Evolutionary conservation across 2,329 filamentous ascomycete genomes (phyloP).

Genomic region (Aspergillus intermedius): DNA sequence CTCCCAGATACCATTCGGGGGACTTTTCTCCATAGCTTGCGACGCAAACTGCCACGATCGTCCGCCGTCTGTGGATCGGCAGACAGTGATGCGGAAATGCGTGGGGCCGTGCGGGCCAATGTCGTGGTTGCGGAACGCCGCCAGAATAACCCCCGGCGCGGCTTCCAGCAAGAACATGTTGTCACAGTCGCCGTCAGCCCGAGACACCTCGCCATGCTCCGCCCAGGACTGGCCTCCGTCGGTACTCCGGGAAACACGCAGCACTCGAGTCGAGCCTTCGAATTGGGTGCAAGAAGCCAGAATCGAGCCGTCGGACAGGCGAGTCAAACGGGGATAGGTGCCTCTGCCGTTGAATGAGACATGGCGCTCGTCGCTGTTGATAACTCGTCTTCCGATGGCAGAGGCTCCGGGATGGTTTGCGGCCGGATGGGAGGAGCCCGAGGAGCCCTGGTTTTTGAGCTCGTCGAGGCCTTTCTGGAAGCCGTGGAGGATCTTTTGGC

Average conservation of each 20-base stretch:
- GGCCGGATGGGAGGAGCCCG: not conserved
- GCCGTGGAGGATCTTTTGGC: not conserved
- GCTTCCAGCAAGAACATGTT: conserved; percentile 44
- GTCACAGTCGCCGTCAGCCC: conserved; percentile 41
- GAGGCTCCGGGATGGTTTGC: not conserved
- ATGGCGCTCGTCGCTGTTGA: conserved; percentile 29
- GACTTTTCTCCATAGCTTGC: conserved; percentile 39
- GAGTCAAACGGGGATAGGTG: conserved; percentile 45
- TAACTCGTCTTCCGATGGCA: conserved; percentile 11
- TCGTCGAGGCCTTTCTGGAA: not conserved
- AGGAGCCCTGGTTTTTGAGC: not conserved
- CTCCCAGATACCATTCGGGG: conserved; percentile 42
- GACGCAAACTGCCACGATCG: conserved; percentile 39
- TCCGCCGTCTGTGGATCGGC: conserved; percentile 41
- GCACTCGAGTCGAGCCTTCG: conserved; percentile 30
- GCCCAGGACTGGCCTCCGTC: conserved; percentile 40
- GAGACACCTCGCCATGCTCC: conserved; percentile 39
- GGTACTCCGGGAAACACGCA: conserved; percentile 40
- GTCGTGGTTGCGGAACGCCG: conserved; percentile 46
- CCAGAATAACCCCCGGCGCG: conserved; percentile 31
- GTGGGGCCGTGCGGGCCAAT: conserved; percentile 29
- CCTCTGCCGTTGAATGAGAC: conserved; percentile 34
- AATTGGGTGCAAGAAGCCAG: conserved; percentile 42
- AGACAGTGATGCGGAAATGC: conserved; percentile 47
- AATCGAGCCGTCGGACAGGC: conserved; percentile 41